These are phyloP conservation scores for Combretum micranthum DNA, from an alignment of 345 rosid genomes.

Conservation along the genomic window DNA sequence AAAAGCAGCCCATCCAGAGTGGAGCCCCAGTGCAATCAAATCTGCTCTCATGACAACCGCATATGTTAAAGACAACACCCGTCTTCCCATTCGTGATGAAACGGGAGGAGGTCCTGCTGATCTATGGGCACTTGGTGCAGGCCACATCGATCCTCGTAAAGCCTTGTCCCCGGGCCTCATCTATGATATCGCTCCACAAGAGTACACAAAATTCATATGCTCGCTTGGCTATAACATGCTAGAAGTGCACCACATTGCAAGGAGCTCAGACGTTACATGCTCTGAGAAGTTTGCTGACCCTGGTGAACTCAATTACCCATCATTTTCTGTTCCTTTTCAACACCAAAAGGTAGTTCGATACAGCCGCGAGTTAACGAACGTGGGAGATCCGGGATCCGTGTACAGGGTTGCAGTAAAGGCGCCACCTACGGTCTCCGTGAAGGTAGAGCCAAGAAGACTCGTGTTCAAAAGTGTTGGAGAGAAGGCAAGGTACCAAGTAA, in stretches of 20 bases:
- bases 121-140: conserved; percentile 71
- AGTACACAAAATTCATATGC: conserved; percentile 70
- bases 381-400: conserved; percentile 49
- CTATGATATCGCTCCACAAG: conserved; percentile 59
- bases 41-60: conserved; percentile 86
- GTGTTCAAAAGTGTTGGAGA: conserved; percentile 50
- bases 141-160: conserved; percentile 69
- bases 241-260: conserved; percentile 54
- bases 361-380: conserved; percentile 74
- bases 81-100: conserved; percentile 54
- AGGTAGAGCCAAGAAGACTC: conserved; percentile 52
- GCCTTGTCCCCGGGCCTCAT: conserved; percentile 83
- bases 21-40: conserved; percentile 89
- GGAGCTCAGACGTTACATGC: conserved; percentile 56
- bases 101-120: conserved; percentile 41
- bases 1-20: conserved; percentile 74
- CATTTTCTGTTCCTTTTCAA: conserved; percentile 69
- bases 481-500: conserved; percentile 63
- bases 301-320: conserved; percentile 82
- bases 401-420: conserved; percentile 41
- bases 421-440: conserved; percentile 44
- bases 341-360: conserved; percentile 57
- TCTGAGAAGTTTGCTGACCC: conserved; percentile 51
- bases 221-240: conserved; percentile 53
- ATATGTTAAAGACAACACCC: conserved; percentile 63